A percentile compares a stretch with the other conserved stretches of the same genome.
Conservation (phyloP, 768 basidiomycete genomes). For the Dacryopinax spathularia region DNA sequence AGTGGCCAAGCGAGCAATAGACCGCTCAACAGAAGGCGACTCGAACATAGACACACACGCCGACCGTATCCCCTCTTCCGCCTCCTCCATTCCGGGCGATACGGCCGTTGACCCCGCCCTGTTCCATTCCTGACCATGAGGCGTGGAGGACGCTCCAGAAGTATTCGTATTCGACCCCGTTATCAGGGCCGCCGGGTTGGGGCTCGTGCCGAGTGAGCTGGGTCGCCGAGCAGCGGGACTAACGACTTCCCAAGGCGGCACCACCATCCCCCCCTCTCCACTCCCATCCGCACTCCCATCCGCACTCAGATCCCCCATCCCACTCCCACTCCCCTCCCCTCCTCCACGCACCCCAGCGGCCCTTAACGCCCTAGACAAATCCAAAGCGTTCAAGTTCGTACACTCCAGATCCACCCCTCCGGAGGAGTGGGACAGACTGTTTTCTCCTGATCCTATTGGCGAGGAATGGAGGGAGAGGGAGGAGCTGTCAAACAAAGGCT, state of each 20-base stretch:
- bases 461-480: neutral
- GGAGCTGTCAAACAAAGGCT: neutral
- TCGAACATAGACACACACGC: neutral
- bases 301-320: too few relatives aligned
- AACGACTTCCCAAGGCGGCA: too few relatives aligned
- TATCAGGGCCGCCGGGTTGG: neutral
- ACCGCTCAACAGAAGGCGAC: neutral
- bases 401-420: neutral
- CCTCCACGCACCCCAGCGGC: neutral
- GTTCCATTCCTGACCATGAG: too few relatives aligned
- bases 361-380: neutral
- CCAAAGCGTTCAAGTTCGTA: neutral
- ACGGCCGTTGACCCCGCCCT: too few relatives aligned
- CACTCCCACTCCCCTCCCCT: too few relatives aligned
- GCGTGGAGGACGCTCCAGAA: too few relatives aligned
- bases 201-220: slow-evolving; percentile 13
- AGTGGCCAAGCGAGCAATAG: neutral
- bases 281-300: too few relatives aligned
- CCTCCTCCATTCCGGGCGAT: slow-evolving; percentile 31
- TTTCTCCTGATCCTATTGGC: too few relatives aligned
- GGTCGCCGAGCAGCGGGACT: too few relatives aligned
- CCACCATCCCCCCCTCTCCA: too few relatives aligned
- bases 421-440: too few relatives aligned
- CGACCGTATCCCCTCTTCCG: slow-evolving; percentile 19
- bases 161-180: too few relatives aligned